Percentiles rank a stretch among this genome's conserved stretches.
Evolutionary conservation across 805 yeast genomes (phyloP).

Genomic region (Sungouiella thailandica): DNA sequence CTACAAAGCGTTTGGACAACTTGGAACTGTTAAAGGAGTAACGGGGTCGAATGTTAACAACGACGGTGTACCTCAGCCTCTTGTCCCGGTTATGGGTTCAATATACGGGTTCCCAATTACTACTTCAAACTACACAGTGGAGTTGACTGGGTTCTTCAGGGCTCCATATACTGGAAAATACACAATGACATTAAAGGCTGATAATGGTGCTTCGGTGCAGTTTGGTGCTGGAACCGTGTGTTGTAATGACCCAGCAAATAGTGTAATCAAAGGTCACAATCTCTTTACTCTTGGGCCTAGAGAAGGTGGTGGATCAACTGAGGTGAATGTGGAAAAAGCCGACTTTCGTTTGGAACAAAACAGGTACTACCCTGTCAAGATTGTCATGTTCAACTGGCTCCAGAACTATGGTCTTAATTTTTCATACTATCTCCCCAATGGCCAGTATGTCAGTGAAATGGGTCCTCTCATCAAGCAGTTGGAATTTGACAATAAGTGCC

Average conservation of each 20-base stretch:
- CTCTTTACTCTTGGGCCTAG: conserved; percentile 6
- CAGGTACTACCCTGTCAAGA: conserved; percentile 11
- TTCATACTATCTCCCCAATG: conserved; percentile 3
- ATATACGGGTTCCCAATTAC: conserved; percentile 2
- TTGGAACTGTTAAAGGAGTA: not conserved
- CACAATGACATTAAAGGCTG: conserved; percentile 11
- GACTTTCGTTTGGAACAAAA: conserved; percentile 7
- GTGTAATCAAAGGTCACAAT: conserved; percentile 8
- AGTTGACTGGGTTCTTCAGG: conserved; percentile 10
- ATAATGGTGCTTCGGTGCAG: conserved; percentile 14
- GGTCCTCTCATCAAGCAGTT: conserved; percentile 8
- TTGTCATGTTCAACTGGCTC: conserved; percentile 14
- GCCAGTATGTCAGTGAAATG: conserved; percentile 3
- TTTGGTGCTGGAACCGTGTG: conserved; percentile 12
- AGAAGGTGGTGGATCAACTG: conserved; percentile 9
- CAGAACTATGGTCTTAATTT: conserved; percentile 9
- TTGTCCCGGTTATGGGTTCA: not conserved
- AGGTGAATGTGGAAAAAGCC: conserved; percentile 5
- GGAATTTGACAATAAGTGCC: conserved; percentile 5
- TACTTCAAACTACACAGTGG: conserved; percentile 5
- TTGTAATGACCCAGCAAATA: conserved; percentile 12
- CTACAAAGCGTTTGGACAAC: not conserved
- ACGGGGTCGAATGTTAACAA: not conserved
- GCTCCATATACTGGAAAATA: conserved; percentile 10
- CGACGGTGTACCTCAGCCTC: not conserved